Evolutionary conservation across 1,139 yeast species (phyloP), one percentile per base, ranked within the genome.

Genomic region (Casaregolazyma suthepensis): DNA sequence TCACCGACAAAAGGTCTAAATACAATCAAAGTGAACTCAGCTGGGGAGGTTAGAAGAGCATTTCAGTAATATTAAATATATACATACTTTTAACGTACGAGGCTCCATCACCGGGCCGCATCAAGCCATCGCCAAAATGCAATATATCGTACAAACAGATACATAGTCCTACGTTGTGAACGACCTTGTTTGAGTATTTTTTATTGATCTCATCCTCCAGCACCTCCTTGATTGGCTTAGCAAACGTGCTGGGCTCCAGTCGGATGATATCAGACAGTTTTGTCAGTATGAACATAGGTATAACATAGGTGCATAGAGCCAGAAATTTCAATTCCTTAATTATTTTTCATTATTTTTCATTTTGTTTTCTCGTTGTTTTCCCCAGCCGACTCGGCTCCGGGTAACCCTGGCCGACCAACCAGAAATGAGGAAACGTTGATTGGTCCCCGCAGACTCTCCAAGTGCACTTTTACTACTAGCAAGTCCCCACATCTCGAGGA

Each of bases 1-100:
- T 93, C 99, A 2, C 99, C 99, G 1, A 88, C 83, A 69, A 91
- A 90, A 0, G 99, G 99, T 61, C 93, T 85, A 77, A 95, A 93
- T 1, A 93, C 85, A 18, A 91, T 75, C 50, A 87, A 75, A 52
- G 97, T 72, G 65, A 90, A 88, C 54, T 75, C 78, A 17, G 86
- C 87, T 61, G 49, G 29, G 43, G 13, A 17, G 17, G 50, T 18
- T 17, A 45, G 31, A n/a, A n/a, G 3, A 18, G 43, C 15, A 20
- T 3, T 22, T 35, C 15, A 37, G 5, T 20, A 12, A 13, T 15
- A n/a, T 2, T 18, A 20, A 20, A 12, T 19, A 10, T 17, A 23
- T 13, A 51, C 63, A 26, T 55, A 66, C 69, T 59, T 58, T 84
- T 87, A 46, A 90, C 83, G 63, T 78, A 91, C 1, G 93, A 79